Evolutionary conservation across 345 rosid species (phyloP).

Genomic region (Camelina hispida): DNA sequence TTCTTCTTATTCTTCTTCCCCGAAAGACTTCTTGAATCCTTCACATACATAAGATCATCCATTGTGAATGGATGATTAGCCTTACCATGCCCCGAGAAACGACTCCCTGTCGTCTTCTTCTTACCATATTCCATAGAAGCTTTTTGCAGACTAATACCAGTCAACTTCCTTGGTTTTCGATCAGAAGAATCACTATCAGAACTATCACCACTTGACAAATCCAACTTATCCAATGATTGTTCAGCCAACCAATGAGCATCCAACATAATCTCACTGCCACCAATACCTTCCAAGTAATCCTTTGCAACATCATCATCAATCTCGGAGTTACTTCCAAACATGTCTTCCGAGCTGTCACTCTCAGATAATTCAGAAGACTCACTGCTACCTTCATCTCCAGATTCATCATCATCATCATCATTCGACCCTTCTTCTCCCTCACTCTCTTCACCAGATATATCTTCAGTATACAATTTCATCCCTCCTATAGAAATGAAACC

Average conservation of each 20-base stretch:
- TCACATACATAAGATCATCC: slow-evolving; percentile 73
- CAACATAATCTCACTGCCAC: slow-evolving; percentile 63
- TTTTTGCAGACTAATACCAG: slow-evolving; percentile 68
- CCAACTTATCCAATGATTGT: slow-evolving; percentile 50
- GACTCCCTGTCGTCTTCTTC: slow-evolving; percentile 57
- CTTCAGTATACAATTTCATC: slow-evolving; percentile 73
- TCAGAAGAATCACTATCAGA: slow-evolving; percentile 59
- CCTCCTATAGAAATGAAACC: slow-evolving; percentile 87
- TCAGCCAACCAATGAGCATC: slow-evolving; percentile 68
- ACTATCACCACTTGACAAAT: slow-evolving; percentile 55
- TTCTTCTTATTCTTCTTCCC: slow-evolving; percentile 59
- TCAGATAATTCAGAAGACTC: slow-evolving; percentile 55
- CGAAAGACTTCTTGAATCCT: slow-evolving; percentile 72
- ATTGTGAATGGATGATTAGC: slow-evolving; percentile 51
- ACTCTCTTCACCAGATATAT: slow-evolving; percentile 67
- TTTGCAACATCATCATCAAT: slow-evolving; percentile 80
- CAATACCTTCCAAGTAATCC: slow-evolving; percentile 92
- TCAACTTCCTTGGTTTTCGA: slow-evolving; percentile 59
- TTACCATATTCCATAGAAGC: slow-evolving; percentile 79
- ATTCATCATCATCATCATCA: slow-evolving; percentile 45
- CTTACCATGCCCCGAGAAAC: slow-evolving; percentile 39
- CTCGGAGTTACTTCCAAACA: slow-evolving; percentile 59
- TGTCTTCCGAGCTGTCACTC: slow-evolving; percentile 52
- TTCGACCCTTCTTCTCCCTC: slow-evolving; percentile 47
- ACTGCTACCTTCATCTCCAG: slow-evolving; percentile 46